Base-by-base conservation (phyloP, 495 filamentous ascomycete species). In the Niebla homalea region DNA sequence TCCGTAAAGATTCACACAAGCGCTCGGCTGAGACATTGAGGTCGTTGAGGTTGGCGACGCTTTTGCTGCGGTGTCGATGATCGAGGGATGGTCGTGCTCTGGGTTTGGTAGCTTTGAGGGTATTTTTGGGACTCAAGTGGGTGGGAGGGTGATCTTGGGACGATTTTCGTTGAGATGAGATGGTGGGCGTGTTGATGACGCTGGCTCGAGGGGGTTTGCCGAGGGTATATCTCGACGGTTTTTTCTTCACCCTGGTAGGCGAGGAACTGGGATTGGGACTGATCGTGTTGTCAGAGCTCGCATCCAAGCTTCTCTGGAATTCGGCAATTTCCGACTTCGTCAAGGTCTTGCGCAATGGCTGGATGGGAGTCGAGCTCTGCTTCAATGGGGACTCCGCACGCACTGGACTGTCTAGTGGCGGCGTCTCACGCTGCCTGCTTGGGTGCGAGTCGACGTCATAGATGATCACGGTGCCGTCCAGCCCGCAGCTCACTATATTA, bases 381-480 rank as follows among this genome's bases (percentile, higher is more conserved):
- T 80, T 83, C 5, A 65, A 57, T 2, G 78, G 72, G 1, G 74
- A 62, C 18, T 70, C 65, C 19, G 70, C 67, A 20, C 65, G 39
- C 19, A 37, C 50, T 12, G 36, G 20, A 20, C 19, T 51, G 20
- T 22, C 23, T 20, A 45, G 21, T 8, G 37, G 23, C 32, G n/a
- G 44, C 16, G 26, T 51, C 36, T 46, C 12, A 19, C 20, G 58
- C 42, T 26, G 55, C 14, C 21, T n/a, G 36, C 16, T 46, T 29
- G 37, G 32, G 32, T 45, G 25, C 45, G 22, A 22, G 36, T 16
- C 63, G 48, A 87, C 66, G 16, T 77, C 72, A 85, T 87, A 92
- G 19, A 88, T 80, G 84, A 92, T 92, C 48, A 92, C 79, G 3
- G 86, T 84, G 18, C 85, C 85, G 62, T 94, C 87, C 16, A 84